Conservation (phyloP, 2,329 filamentous ascomycete species). For the Fusarium equiseti region DNA sequence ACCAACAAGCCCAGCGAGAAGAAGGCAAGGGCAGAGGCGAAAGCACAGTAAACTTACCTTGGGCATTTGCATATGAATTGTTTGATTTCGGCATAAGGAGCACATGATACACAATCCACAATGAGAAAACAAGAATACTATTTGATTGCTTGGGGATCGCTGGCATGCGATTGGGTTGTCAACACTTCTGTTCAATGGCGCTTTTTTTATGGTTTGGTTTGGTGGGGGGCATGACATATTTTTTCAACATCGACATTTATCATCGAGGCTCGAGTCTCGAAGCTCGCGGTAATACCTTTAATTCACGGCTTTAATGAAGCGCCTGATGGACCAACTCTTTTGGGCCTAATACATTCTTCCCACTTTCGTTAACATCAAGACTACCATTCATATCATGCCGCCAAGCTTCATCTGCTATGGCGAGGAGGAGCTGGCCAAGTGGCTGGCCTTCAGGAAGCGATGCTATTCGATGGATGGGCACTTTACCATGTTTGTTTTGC, state of each 20-base stretch:
- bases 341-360: slow-evolving; percentile 31
- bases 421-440: neutral
- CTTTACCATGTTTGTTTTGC: slow-evolving; percentile 11
- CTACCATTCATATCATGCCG: slow-evolving; percentile 23
- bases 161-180: slow-evolving; percentile 37
- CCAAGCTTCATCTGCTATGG: neutral
- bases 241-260: slow-evolving; percentile 33
- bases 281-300: slow-evolving; percentile 43
- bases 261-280: slow-evolving; percentile 44
- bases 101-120: slow-evolving; percentile 32
- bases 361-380: slow-evolving; percentile 33
- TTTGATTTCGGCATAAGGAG: slow-evolving; percentile 40
- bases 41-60: slow-evolving; percentile 27
- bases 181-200: slow-evolving; percentile 16
- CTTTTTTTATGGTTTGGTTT: slow-evolving; percentile 36
- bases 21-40: slow-evolving; percentile 27
- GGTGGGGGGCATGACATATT: slow-evolving; percentile 36
- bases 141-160: slow-evolving; percentile 27
- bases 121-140: slow-evolving; percentile 29
- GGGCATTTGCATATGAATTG: slow-evolving; percentile 41
- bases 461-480: slow-evolving; percentile 13
- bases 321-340: slow-evolving; percentile 29
- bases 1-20: slow-evolving; percentile 54
- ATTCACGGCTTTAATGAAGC: slow-evolving; percentile 44
- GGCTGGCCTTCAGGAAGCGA: slow-evolving; percentile 21